Evolutionary conservation across 352 stramenopile species (phyloP), one percentile per base, ranked within the genome.

Genomic region (Plasmopara viticola): DNA sequence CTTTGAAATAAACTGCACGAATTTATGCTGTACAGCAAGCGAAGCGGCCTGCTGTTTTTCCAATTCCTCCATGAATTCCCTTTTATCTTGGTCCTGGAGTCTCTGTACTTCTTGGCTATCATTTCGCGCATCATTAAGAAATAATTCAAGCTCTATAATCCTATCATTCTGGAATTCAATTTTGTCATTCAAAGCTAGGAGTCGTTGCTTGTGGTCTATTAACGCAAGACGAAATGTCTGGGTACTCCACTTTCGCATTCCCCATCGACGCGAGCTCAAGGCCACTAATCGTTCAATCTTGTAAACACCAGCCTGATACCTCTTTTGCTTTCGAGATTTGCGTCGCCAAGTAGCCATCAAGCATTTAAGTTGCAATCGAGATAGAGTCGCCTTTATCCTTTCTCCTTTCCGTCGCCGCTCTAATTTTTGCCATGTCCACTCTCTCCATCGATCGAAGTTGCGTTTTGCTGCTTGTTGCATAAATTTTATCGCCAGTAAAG

Each of bases 1-100:
- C n/a, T 56, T 78, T 0, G 52, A 51, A 6, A 78, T 64, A 34
- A 71, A 77, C 1, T 42, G 46, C 0, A 60, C 66, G 9, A 74
- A 17, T 53, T 68, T 66, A n/a, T 70, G 42, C 20, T 60, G 51
- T 33, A 78, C 51, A 25, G 49, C 51, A 12, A 60, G n/a, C 13
- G 60, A 54, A 31, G 52, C 30, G n/a, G 34, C 50, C 10, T 18
- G 41, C 3, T 57, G 39, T 5, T 13, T 35, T 28, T 63, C 20
- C 9, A 56, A 35, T n/a, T 38, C 48, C 33, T 49, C 41, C 12
- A 17, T 15, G 30, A 46, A 44, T 6, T 7, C 28, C 9, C 10
- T 10, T 7, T 53, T 57, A 42, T 65, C 55, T 37, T 64, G 44
- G 28, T 64, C 55, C 12, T 61, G 46, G 12, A 29, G 49, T 8